Evolutionary conservation across 331 rosid genomes (phyloP), one percentile per base, ranked within the genome.

Genomic region (Erythrophleum ivorense): DNA sequence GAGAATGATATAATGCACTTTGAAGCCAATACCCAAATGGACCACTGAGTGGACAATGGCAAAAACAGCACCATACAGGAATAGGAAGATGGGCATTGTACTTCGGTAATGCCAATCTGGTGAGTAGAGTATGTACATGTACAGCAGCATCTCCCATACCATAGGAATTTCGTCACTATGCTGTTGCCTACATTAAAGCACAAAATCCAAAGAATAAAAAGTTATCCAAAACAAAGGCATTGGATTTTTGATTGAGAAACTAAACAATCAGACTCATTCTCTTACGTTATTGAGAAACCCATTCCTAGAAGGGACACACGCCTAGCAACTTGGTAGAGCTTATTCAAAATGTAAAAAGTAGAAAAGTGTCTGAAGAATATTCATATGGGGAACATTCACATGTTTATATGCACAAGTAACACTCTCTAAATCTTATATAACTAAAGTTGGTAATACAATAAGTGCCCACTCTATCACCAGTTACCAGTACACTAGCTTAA

Each of bases 81-180:
- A 93, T 84, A 93, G 94, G 81, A 93, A 91, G 83, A 88, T 91
- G 65, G 97, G 97, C 97, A 93, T 93, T 64, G 97, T 93, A 84
- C 92, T 88, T 62, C 94, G 95, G 82, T 93, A 91, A 79, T 93
- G 97, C 97, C 97, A 93, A 74, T 93, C 97, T 54, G 97, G 97
- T 64, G 97, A 91, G 82, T 91, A 79, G 82, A 93, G 97, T 85
- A 93, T 93, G 87, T 93, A 93, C 87, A 93, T 90, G 86, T 91
- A 93, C 80, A 93, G 97, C 48, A 93, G 93, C 93, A 93, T 91
- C 89, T 93, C 97, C 97, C 97, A 93, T 31, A 93, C 91, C 97
- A 93, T 93, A 38, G 97, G 97, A 80, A 97, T 91, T 88, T 93
- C 97, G 55, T 93, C 97, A 0, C 97, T 84, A 85, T 91, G 97